phyloP scores from a whole-genome alignment of 352 stramenopile genomes.

The Globisporangium carolinianum region DNA sequence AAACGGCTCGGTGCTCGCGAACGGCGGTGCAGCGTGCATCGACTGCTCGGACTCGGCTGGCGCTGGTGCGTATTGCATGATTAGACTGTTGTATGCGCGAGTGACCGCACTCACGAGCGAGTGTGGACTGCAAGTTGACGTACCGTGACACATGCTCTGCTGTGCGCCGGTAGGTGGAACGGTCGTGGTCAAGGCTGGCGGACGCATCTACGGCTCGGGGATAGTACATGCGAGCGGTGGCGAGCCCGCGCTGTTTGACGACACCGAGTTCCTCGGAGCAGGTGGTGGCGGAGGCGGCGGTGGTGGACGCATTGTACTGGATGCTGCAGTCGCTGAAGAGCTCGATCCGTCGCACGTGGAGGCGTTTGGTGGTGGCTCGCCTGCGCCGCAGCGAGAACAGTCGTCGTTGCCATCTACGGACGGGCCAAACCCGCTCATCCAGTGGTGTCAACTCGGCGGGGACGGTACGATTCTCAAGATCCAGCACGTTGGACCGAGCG shows the following conservation, averaged over 20 bases:
- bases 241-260: constrained; percentile 29
- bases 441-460: constrained; percentile 75
- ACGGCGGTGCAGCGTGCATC: constrained; percentile 45
- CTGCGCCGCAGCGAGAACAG: constrained; percentile 8
- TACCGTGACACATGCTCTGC: too few species aligned
- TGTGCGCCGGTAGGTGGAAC: constrained; percentile 27
- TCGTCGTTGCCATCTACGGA: too few species aligned
- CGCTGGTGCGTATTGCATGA: constrained; percentile 19
- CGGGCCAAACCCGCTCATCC: constrained; percentile 22
- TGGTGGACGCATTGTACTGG: constrained; percentile 47
- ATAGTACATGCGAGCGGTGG: constrained; percentile 50
- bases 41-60: constrained; percentile 58
- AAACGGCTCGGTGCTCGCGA: constrained; percentile 57
- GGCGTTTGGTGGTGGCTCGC: constrained; percentile 44
- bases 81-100: too few species aligned
- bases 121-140: neutral
- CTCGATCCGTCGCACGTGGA: constrained; percentile 28
- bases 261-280: constrained; percentile 12
- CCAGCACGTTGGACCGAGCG: constrained; percentile 19
- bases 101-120: neutral
- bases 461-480: constrained; percentile 71
- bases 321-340: constrained; percentile 34
- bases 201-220: constrained; percentile 31
- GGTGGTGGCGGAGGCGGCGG: constrained; percentile 52
- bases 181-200: constrained; percentile 29